phyloP scores from a whole-genome alignment of 257 asterid genomes.

The Solanum sejunctum region DNA sequence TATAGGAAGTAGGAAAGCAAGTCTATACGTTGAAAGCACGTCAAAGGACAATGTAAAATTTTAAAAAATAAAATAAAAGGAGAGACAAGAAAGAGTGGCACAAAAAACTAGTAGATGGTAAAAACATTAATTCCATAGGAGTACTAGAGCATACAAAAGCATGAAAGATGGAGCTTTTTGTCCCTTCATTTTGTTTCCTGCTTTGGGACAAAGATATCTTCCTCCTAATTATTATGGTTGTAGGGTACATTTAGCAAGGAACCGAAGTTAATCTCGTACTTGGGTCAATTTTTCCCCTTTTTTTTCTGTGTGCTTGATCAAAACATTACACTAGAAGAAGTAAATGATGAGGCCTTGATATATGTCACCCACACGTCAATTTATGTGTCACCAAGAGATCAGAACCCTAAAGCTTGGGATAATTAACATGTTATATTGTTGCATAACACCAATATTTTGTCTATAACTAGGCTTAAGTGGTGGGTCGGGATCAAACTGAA shows the following conservation, averaged over 20 bases:
- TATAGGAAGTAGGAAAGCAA: neutral
- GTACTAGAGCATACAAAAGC: neutral
- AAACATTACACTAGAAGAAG: neutral
- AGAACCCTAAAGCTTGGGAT: neutral
- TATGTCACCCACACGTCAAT: neutral
- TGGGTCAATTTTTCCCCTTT: neutral
- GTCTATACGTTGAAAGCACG: neutral
- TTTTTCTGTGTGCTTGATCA: neutral
- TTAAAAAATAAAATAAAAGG: too few relatives aligned
- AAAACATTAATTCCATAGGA: neutral
- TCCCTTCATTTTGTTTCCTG: neutral
- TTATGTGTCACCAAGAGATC: neutral
- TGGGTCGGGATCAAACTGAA: neutral
- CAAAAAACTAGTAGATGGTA: neutral
- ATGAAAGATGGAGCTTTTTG: neutral
- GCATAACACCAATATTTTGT: neutral
- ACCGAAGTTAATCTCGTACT: neutral
- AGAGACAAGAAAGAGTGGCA: neutral
- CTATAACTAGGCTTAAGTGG: neutral
- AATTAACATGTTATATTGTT: neutral
- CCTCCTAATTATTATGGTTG: neutral
- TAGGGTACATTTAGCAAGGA: neutral
- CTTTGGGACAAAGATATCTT: neutral
- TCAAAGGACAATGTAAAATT: neutral
- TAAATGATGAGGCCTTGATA: neutral